Evolutionary conservation across 2,329 filamentous ascomycete genomes (phyloP).

Genomic region (Geoglossum cookeanum): DNA sequence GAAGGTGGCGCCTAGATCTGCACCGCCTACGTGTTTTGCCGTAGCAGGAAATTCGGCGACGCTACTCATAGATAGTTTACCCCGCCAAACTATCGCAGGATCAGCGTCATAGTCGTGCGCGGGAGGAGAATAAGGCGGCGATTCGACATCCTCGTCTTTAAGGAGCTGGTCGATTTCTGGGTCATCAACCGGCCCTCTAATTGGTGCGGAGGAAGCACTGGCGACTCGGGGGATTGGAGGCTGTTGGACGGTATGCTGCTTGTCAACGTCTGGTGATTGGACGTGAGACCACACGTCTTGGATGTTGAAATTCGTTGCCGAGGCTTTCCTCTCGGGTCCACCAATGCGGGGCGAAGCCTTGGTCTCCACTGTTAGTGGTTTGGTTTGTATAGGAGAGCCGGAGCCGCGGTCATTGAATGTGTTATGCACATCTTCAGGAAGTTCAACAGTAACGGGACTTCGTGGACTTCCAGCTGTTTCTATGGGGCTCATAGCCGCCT

Average conservation of each 20-base stretch:
- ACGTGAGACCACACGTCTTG: constrained; percentile 72
- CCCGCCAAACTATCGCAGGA: constrained; percentile 48
- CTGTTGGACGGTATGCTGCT: constrained; percentile 20
- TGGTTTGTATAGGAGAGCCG: not conserved
- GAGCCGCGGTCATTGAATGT: not conserved
- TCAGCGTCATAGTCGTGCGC: constrained; percentile 54
- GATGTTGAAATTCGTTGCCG: constrained; percentile 57
- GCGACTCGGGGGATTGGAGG: constrained; percentile 13
- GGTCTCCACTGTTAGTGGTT: not conserved
- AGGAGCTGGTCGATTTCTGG: constrained; percentile 80
- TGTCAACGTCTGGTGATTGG: constrained; percentile 44
- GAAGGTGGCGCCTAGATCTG: constrained; percentile 46
- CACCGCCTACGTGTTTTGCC: constrained; percentile 72
- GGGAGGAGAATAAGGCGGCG: constrained; percentile 65
- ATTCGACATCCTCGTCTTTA: constrained; percentile 55
- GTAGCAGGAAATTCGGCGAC: constrained; percentile 56
- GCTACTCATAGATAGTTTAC: constrained; percentile 55
- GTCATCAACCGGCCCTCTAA: constrained; percentile 33
- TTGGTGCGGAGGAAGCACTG: constrained; percentile 25
- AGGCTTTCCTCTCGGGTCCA: constrained; percentile 30
- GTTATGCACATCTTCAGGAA: constrained; percentile 15
- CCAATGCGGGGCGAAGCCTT: constrained; percentile 18
- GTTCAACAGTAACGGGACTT: constrained; percentile 16
- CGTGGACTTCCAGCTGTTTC: constrained; percentile 7
- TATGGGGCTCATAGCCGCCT: not conserved